Base-by-base conservation (phyloP, 495 filamentous ascomycete genomes). In the Aspergillus cavernicola region DNA sequence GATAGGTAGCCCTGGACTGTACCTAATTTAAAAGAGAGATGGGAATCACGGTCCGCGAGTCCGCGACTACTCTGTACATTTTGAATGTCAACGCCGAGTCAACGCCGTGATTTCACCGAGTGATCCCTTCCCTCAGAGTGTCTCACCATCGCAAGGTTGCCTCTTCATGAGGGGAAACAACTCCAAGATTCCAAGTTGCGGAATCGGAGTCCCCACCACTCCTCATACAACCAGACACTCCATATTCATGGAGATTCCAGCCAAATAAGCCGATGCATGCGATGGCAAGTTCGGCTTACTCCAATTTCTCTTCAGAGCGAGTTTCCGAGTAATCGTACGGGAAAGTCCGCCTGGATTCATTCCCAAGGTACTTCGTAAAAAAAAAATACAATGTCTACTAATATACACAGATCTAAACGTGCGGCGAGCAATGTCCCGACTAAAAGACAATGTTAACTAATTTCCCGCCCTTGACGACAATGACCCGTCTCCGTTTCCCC, bases 381-480 rank as follows among this genome's bases (percentile, higher is more conserved):
- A 6, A 33, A 23, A 16, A 15, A 18, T n/a, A 15, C 12, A 33
- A 16, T 56, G 9, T 28, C 24, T 28, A 28, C 52, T 56, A 55
- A 39, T 42, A 41, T 56, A 56, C 49, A 60, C 22, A 41, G 28
- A 9, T 56, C 37, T 46, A 56, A 42, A 53, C 23, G n/a, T 45
- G 48, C 38, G 43, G 11, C 10, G 19, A 31, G 6, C 7, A 6
- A 48, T 3, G 22, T 41, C 48, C 42, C 5, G 44, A 35, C 61
- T 57, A 75, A 45, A 76, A 77, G 6, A 80, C 75, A 53, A 80
- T 65, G 60, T 80, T 80, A 15, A 80, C 62, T 55, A 76, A 41
- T 52, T 70, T 77, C 15, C 76, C 73, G 15, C 74, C 73, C 55
- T 71, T 71, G 22, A 78, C 68, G 44, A 80, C 71, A 48, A 78